Percentiles rank a stretch among this genome's conserved stretches.
Evolutionary conservation across 2,329 filamentous ascomycete species (phyloP).

Genomic region (Bimuria novae-zelandiae): DNA sequence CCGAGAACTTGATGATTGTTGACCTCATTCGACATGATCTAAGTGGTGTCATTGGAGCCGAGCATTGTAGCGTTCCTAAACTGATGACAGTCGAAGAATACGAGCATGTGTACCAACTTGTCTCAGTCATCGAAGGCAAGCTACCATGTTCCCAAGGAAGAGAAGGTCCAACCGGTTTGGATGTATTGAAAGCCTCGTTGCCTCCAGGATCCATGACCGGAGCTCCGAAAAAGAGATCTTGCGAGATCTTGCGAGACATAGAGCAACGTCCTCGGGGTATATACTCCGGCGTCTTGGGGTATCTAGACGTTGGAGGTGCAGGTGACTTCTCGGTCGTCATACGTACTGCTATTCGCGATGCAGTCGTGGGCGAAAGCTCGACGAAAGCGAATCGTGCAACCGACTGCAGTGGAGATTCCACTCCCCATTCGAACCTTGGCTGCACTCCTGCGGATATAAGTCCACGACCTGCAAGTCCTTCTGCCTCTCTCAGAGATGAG

Average conservation of each 20-base stretch:
- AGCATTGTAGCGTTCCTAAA: conserved; percentile 71
- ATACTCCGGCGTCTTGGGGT: conserved; percentile 85
- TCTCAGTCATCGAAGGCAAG: conserved; percentile 77
- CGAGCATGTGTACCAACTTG: conserved; percentile 80
- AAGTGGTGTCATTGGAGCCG: conserved; percentile 75
- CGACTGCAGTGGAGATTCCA: not conserved
- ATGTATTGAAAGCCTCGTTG: conserved; percentile 73
- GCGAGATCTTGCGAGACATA: conserved; percentile 73
- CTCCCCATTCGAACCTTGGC: not conserved
- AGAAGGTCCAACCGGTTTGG: conserved; percentile 56
- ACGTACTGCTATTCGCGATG: conserved; percentile 66
- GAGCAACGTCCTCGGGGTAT: conserved; percentile 71
- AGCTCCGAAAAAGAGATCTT: conserved; percentile 87
- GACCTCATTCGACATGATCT: conserved; percentile 89
- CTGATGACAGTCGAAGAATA: conserved; percentile 86
- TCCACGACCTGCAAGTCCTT: not conserved
- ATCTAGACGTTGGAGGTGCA: conserved; percentile 77
- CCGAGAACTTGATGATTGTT: conserved; percentile 95
- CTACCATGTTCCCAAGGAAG: conserved; percentile 1
- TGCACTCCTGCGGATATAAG: not conserved
- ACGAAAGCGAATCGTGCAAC: not conserved
- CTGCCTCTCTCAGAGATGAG: not conserved
- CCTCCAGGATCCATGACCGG: conserved; percentile 94
- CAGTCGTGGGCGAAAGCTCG: conserved; percentile 15
- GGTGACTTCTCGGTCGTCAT: conserved; percentile 90